phyloP scores from a whole-genome alignment of 768 basidiomycete genomes.

The Mycena leptocephala region DNA sequence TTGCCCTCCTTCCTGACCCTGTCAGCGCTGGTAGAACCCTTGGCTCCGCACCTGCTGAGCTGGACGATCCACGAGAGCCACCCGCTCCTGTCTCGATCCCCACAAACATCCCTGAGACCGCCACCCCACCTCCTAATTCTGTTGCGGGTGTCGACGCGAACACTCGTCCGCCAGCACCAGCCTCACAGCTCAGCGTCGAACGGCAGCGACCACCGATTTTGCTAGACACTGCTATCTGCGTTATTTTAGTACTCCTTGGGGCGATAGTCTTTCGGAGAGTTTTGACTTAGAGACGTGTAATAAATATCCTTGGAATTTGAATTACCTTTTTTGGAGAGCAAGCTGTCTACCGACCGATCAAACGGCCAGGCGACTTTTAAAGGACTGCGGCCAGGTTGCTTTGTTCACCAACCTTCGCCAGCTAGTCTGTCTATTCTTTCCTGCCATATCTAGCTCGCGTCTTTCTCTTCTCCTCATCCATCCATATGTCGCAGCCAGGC shows the following conservation, averaged over 20 bases:
- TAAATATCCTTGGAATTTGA: neutral
- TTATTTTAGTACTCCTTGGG: slow-evolving; percentile 78
- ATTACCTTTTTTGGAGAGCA: neutral
- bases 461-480: neutral
- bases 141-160: slow-evolving; percentile 12
- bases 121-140: slow-evolving; percentile 13
- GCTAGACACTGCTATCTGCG: slow-evolving; percentile 82
- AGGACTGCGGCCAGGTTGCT: neutral
- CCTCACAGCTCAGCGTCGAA: neutral
- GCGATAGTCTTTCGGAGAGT: slow-evolving; percentile 78
- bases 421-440: slow-evolving; percentile 14
- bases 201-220: slow-evolving; percentile 69
- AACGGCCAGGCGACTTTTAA: neutral
- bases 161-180: slow-evolving; percentile 25
- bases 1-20: slow-evolving; percentile 82
- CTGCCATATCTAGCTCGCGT: neutral
- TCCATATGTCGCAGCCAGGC: slow-evolving; percentile 23
- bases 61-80: neutral
- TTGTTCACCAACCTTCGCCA: neutral
- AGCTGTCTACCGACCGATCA: neutral
- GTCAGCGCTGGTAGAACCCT: slow-evolving; percentile 21
- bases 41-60: neutral
- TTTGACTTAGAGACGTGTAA: slow-evolving; percentile 45
- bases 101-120: slow-evolving; percentile 27
- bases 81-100: slow-evolving; percentile 35